A percentile compares a stretch with the other conserved stretches of the same genome.
Evolutionary conservation across 2,329 filamentous ascomycete species (phyloP).

Genomic region (Ploettnerulaceae sp.): DNA sequence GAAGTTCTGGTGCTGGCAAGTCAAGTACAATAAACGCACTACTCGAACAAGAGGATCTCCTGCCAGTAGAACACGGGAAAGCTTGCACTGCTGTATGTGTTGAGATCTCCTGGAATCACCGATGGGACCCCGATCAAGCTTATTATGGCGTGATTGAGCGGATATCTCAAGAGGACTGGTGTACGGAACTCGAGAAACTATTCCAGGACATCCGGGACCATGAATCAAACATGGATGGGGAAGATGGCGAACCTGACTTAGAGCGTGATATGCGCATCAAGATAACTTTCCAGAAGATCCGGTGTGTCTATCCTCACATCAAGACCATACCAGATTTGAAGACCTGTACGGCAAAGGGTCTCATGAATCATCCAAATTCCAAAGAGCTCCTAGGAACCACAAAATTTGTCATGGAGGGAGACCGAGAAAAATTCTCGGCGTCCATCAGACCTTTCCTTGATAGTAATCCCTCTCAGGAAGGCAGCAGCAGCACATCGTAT

Average conservation of each 20-base stretch:
- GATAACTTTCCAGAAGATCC: slow-evolving; percentile 38
- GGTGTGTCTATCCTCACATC: slow-evolving; percentile 39
- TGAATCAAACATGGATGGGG: neutral
- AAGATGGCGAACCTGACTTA: slow-evolving; percentile 31
- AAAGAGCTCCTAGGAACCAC: slow-evolving; percentile 13
- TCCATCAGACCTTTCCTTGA: slow-evolving; percentile 18
- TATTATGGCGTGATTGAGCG: slow-evolving; percentile 11
- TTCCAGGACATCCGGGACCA: slow-evolving; percentile 12
- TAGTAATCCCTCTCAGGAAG: slow-evolving; percentile 1
- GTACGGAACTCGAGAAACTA: slow-evolving; percentile 14
- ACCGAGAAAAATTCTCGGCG: slow-evolving; percentile 6
- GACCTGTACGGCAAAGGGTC: slow-evolving; percentile 11
- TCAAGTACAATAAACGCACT: slow-evolving; percentile 59
- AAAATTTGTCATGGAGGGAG: neutral
- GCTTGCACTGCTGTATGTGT: slow-evolving; percentile 22
- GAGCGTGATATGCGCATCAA: slow-evolving; percentile 32
- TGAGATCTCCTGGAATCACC: slow-evolving; percentile 19
- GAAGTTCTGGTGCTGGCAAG: slow-evolving; percentile 57
- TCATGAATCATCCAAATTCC: slow-evolving; percentile 16
- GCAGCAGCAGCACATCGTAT: neutral
- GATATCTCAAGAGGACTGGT: slow-evolving; percentile 18
- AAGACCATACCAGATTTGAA: slow-evolving; percentile 34
- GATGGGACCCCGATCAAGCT: neutral
- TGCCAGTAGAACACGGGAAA: slow-evolving; percentile 10
- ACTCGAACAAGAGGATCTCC: slow-evolving; percentile 9